Evolutionary conservation across 1,139 yeast species (phyloP), one percentile per base, ranked within the genome.

Genomic region (Arxiozyma slooffiae): DNA sequence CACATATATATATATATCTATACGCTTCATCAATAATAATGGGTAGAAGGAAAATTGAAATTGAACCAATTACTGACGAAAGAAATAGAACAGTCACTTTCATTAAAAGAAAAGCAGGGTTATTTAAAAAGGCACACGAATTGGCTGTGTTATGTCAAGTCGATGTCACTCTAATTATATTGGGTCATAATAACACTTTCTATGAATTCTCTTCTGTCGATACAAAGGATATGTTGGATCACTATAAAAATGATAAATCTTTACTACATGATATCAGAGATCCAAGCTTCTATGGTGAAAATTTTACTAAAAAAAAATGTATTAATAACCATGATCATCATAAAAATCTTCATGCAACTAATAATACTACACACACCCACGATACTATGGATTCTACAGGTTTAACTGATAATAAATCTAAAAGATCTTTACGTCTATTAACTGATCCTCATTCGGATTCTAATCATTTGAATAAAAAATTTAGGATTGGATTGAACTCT

Each of bases 21-120:
- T 14, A 37, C 20, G 16, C 7, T 5, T n/a, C 3, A 30, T 17
- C n/a, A 43, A 44, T 14, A 7, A 41, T 17, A 1, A 92, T 92
- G 98, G 98, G 98, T 49, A 83, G 98, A 75, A 84, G 97, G 71
- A 92, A 92, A 70, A 92, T 92, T 58, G 95, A 88, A 59, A 92
- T 92, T 61, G 82, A 86, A 68, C 97, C 97, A 44, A 80, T 92
- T 55, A 75, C 82, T 7, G 96, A 92, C 60, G 97, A 90, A 67
- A 75, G 97, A 53, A 90, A 89, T 68, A 71, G 89, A 55, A 81
- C 94, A 7, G 90, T 84, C 41, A 92, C 98, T 0, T 92, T 92
- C 67, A 88, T 88, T 55, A 92, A 92, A 67, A 78, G 98, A 51
- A 90, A 90, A 68, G 95, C 96, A 0, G 98, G 98, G 1, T 73